Conservation (phyloP, 345 rosid species). For the Atalantia buxifolia region DNA sequence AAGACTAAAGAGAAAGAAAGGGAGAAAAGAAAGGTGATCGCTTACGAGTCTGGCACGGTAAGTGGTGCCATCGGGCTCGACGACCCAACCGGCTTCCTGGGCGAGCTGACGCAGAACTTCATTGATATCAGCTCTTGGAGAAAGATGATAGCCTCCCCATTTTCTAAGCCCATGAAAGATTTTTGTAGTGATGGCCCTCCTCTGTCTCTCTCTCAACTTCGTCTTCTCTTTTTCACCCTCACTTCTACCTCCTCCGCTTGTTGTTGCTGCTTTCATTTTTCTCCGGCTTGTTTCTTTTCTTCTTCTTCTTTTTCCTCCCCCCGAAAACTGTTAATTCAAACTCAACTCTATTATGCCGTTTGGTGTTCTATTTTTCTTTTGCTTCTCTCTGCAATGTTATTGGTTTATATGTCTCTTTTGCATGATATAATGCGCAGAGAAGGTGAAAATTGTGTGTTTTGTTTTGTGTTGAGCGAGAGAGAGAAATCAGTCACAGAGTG, state of each 20-base stretch:
- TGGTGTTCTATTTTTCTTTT: no score
- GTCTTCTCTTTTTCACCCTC: constrained; percentile 53
- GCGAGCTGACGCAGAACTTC: constrained; percentile 50
- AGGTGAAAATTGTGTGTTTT: constrained; percentile 5
- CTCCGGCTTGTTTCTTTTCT: background rate
- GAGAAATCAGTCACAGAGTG: no score
- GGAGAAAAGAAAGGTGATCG: no score
- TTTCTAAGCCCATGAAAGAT: constrained; percentile 47
- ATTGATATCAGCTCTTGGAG: constrained; percentile 48
- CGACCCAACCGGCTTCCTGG: constrained; percentile 50
- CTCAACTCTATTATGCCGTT: background rate
- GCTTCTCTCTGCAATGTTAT: background rate
- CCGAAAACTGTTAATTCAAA: background rate
- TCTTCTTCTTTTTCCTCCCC: background rate
- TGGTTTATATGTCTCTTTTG: constrained; percentile 22
- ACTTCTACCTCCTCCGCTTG: constrained; percentile 17
- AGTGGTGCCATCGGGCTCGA: constrained; percentile 51
- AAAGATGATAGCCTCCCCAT: constrained; percentile 42
- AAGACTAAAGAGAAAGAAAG: no score
- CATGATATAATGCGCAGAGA: constrained; percentile 9
- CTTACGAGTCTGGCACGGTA: constrained; percentile 29
- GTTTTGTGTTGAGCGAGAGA: background rate
- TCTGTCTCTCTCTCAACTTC: constrained; percentile 47
- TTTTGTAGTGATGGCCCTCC: constrained; percentile 46
- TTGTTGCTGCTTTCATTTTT: background rate